Evolutionary conservation across 1,284 basidiomycete genomes (phyloP).

Genomic region (Leucoagaricus sp.): DNA sequence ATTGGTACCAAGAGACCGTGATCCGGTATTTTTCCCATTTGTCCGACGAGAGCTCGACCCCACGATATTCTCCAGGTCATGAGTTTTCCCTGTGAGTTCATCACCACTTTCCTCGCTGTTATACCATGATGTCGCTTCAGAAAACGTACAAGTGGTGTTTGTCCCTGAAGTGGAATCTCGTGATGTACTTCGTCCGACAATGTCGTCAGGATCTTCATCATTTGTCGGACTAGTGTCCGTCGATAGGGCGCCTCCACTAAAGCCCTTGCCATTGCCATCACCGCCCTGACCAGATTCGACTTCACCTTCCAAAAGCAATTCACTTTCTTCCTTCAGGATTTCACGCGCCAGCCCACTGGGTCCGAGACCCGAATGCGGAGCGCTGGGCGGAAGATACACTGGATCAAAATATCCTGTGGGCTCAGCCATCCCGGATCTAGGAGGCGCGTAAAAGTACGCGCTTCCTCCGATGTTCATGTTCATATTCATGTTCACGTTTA

Average conservation of each 20-base stretch:
- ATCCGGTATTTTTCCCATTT: background rate
- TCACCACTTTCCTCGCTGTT: conserved; percentile 13
- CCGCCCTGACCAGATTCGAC: background rate
- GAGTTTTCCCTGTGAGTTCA: background rate
- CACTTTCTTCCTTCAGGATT: conserved; percentile 7
- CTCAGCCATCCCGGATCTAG: conserved; percentile 11
- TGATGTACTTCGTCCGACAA: conserved; percentile 5
- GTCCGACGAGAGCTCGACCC: background rate
- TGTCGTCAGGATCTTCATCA: conserved; percentile 5
- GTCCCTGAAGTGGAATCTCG: conserved; percentile 11
- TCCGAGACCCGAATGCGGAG: conserved; percentile 8
- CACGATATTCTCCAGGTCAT: background rate
- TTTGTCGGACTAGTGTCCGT: background rate
- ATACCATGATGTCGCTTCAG: conserved; percentile 14
- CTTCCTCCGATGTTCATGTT: conserved; percentile 7
- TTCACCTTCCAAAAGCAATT: background rate
- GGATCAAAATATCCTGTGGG: conserved; percentile 19
- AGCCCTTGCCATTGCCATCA: background rate
- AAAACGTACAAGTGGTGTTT: conserved; percentile 1
- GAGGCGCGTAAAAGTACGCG: conserved; percentile 19
- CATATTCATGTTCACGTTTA: background rate
- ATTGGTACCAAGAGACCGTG: background rate
- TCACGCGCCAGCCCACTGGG: conserved; percentile 9
- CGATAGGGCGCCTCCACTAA: background rate
- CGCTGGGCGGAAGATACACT: conserved; percentile 7